Evolutionary conservation across 2,329 filamentous ascomycete species (phyloP).

Genomic region (Colletotrichum truncatum): DNA sequence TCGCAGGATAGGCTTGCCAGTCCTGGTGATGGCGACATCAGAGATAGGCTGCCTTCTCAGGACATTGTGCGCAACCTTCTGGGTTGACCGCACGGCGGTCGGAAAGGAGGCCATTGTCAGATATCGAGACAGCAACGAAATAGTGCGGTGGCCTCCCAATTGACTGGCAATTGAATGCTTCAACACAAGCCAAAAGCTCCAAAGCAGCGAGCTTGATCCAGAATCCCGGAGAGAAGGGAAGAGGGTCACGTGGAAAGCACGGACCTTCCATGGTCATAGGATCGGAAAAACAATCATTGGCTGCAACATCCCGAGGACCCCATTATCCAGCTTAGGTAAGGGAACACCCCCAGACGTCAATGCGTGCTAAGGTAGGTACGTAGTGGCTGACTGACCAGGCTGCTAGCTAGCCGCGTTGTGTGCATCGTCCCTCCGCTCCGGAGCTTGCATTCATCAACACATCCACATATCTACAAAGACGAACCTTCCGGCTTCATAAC

Average conservation of each 20-base stretch:
- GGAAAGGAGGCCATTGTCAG: slow-evolving; percentile 62
- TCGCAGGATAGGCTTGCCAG: slow-evolving; percentile 93
- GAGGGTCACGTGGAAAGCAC: slow-evolving; percentile 26
- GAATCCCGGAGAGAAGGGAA: slow-evolving; percentile 6
- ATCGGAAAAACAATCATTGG: slow-evolving; percentile 28
- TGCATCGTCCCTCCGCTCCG: slow-evolving; percentile 25
- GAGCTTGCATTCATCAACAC: slow-evolving; percentile 22
- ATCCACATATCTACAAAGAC: slow-evolving; percentile 11
- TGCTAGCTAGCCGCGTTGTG: slow-evolving; percentile 48
- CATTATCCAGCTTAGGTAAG: background rate
- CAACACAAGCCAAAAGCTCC: slow-evolving; percentile 10
- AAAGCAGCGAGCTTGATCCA: slow-evolving; percentile 25
- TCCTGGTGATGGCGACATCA: slow-evolving; percentile 93
- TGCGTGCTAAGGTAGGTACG: slow-evolving; percentile 2
- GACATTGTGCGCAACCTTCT: slow-evolving; percentile 55
- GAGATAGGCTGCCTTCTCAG: slow-evolving; percentile 67
- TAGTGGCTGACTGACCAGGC: slow-evolving; percentile 40
- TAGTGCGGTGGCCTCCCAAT: slow-evolving; percentile 29
- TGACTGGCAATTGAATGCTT: slow-evolving; percentile 32
- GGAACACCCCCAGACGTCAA: background rate
- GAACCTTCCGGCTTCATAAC: background rate
- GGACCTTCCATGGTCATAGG: slow-evolving; percentile 8
- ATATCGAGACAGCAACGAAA: slow-evolving; percentile 13
- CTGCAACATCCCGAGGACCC: background rate
- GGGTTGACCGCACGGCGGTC: slow-evolving; percentile 63